Conservation (phyloP, 108 stramenopile species). For the Phaeodactylum tricornutum region DNA sequence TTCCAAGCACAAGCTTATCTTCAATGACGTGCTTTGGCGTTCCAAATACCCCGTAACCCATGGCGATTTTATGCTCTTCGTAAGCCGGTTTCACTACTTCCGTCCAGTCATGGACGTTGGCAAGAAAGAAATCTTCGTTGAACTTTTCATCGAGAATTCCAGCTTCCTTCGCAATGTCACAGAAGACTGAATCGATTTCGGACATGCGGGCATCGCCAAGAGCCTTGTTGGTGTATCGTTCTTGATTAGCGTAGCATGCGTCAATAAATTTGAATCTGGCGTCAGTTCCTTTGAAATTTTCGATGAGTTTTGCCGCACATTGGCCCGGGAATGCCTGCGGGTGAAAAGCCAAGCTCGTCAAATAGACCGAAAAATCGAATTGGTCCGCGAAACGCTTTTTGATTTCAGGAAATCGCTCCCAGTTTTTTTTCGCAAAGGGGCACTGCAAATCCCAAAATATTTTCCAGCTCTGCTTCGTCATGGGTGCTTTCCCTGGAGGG, state of each 20-base stretch:
- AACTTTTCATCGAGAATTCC: constrained; percentile 21
- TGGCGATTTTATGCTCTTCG: constrained; percentile 24
- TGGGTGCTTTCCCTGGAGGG: no score
- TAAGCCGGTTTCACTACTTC: constrained; percentile 20
- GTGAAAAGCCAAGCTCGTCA: constrained; percentile 29
- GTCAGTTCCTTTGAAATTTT: constrained; percentile 16
- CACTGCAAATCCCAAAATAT: constrained; percentile 29
- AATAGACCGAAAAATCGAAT: constrained; percentile 17
- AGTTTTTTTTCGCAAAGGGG: constrained; percentile 15
- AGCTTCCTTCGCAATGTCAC: constrained; percentile 17
- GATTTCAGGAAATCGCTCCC: constrained; percentile 13
- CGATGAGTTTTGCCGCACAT: constrained; percentile 21
- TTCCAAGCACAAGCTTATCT: constrained; percentile 13
- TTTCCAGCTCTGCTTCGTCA: no score
- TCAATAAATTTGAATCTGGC: constrained; percentile 13
- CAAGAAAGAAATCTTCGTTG: constrained; percentile 12
- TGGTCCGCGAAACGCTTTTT: constrained; percentile 7
- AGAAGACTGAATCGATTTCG: constrained; percentile 19
- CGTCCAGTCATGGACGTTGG: constrained; percentile 11
- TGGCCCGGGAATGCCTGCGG: constrained; percentile 26
- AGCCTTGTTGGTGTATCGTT: constrained; percentile 15
- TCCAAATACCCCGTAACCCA: constrained; percentile 17
- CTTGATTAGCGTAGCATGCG: constrained; percentile 22
- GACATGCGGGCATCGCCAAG: constrained; percentile 12
- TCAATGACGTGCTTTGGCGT: constrained; percentile 25